These are phyloP conservation scores for Funneliformis mosseae DNA, from an alignment of 192 early-diverging fungal genomes.

Conservation along the genomic window DNA sequence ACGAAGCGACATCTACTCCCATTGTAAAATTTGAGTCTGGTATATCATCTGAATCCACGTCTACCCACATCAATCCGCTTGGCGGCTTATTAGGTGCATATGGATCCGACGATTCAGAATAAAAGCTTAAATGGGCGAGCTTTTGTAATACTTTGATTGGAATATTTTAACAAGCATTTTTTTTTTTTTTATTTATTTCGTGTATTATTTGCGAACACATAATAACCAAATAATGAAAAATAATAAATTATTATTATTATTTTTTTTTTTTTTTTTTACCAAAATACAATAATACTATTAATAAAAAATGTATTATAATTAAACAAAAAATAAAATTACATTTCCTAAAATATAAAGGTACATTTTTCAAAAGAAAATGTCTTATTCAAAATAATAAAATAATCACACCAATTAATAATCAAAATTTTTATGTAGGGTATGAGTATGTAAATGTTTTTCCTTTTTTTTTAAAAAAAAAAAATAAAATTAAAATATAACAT, in stretches of 20 bases:
- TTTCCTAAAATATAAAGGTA: background rate
- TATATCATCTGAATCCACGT: too few relatives aligned
- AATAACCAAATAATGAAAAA: too few relatives aligned
- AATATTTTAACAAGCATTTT: too few relatives aligned
- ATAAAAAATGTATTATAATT: background rate
- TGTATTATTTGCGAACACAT: too few relatives aligned
- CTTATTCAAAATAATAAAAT: background rate
- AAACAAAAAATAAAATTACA: background rate
- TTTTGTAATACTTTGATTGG: too few relatives aligned
- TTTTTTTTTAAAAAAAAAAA: background rate
- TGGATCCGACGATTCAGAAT: background rate
- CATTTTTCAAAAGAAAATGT: background rate
- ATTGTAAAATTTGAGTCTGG: background rate
- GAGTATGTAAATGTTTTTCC: background rate
- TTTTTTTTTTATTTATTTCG: too few relatives aligned
- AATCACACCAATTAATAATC: background rate
- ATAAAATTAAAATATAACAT: background rate
- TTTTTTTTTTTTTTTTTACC: background rate
- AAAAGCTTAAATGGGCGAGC: background rate
- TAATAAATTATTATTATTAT: too few relatives aligned
- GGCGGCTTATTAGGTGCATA: background rate
- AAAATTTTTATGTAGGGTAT: too few relatives aligned
- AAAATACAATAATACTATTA: background rate
- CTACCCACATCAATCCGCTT: background rate
- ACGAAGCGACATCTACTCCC: background rate